These are phyloP conservation scores for Lepiota subincarnata DNA, from an alignment of 768 basidiomycete genomes.

Conservation along the genomic window DNA sequence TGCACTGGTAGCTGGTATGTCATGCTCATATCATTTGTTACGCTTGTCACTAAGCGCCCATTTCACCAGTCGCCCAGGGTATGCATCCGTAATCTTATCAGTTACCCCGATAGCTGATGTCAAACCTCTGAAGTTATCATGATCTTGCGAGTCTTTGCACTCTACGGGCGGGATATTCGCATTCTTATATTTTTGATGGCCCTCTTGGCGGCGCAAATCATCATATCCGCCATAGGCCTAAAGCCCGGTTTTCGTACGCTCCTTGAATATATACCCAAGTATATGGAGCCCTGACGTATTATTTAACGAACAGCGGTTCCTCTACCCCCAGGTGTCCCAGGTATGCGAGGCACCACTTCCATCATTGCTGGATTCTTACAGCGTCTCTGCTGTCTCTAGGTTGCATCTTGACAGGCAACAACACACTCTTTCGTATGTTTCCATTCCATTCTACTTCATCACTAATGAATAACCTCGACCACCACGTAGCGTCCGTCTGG, in stretches of 20 bases:
- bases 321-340: constrained; percentile 21
- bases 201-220: constrained; percentile 23
- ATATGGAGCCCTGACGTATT: background rate
- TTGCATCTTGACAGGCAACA: constrained; percentile 22
- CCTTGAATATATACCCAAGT: background rate
- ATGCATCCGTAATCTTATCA: background rate
- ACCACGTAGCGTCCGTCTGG: constrained; percentile 20
- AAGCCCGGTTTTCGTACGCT: constrained; percentile 22
- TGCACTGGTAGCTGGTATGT: constrained; percentile 18
- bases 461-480: background rate
- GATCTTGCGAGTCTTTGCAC: constrained; percentile 28
- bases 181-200: constrained; percentile 18
- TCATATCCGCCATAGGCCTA: constrained; percentile 20
- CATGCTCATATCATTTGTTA: background rate
- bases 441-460: background rate
- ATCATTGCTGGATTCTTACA: background rate
- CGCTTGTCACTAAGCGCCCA: background rate
- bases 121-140: constrained; percentile 23
- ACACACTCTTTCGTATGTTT: constrained; percentile 22
- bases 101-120: background rate
- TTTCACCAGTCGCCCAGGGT: constrained; percentile 20
- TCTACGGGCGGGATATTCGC: constrained; percentile 19
- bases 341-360: constrained; percentile 11
- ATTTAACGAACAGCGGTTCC: constrained; percentile 16
- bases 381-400: constrained; percentile 10